Base-by-base conservation (phyloP, 1,284 basidiomycete species). In the Irpex lacteus region DNA sequence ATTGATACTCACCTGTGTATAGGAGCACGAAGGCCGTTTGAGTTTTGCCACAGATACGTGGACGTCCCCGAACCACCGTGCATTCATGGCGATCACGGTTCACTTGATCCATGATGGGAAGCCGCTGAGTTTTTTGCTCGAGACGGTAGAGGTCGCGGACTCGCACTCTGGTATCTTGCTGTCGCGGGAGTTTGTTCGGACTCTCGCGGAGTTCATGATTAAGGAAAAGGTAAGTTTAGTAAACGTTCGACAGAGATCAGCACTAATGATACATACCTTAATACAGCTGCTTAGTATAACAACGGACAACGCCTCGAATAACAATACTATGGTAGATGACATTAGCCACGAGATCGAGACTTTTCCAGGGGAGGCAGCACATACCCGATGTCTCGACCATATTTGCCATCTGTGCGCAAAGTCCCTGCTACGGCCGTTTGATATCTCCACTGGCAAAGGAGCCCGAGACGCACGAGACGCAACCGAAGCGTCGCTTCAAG, bases 331-430 rank as follows among this genome's bases (percentile, higher is more conserved):
- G 72, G 66, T 74, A 0, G 60, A 70, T 0, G 61, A 72, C 26
- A 72, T 80, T 0, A 57, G 18, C 0, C 13, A 63, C 3, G 54
- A 73, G 0, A 37, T 77, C 1, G 19, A 47, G 0, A 34, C 21
- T 0, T 78, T 77, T 52, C 60, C 67, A 0, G 64, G 70, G 0
- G 58, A 49, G 0, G 60, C 63, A 0, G 73, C 70, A 18, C 71
- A 67, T 0, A 71, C 70, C 0, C 67, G 70, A 0, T 81, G 79
- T 62, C 77, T 79, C 58, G 59, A 68, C 0, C 78, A 81, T 50
- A 70, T 78, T 2, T 58, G 71, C 1, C 77, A 76, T 54, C 68
- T 81, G 0, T 66, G 72, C 1, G 76, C 70, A 0, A 75, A 77
- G 59, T 49, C 53, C 1, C 4, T 70, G 0, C 15, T 70, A 0